Evolutionary conservation across 164 flowering plant genomes (phyloP).

Genomic region (Taxillus chinensis): DNA sequence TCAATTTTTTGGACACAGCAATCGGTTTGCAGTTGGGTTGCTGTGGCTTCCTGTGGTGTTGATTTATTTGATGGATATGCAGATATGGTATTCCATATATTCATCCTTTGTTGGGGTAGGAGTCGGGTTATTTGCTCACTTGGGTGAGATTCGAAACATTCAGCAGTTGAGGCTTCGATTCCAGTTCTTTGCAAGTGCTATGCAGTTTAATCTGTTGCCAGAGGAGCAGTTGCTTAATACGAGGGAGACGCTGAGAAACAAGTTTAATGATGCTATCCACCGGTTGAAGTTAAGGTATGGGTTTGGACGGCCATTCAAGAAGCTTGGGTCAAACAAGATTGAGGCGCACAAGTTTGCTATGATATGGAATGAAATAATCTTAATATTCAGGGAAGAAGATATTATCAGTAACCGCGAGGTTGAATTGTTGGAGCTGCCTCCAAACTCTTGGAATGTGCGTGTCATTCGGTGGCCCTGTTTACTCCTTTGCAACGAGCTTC

Average conservation of each 20-base stretch:
- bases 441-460: conserved; percentile 47
- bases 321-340: conserved; percentile 58
- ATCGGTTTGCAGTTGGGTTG: conserved; percentile 44
- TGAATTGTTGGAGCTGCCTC: conserved; percentile 54
- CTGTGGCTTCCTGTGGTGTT: conserved; percentile 56
- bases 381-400: conserved; percentile 56
- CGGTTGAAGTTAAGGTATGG: conserved; percentile 63
- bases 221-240: conserved; percentile 57
- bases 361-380: conserved; percentile 61
- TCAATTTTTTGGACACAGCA: conserved; percentile 34
- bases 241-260: conserved; percentile 36
- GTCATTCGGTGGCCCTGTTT: conserved; percentile 69
- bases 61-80: conserved; percentile 51
- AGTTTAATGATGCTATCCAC: conserved; percentile 43
- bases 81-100: conserved; percentile 58
- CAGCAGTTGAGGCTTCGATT: conserved; percentile 52
- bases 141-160: conserved; percentile 63
- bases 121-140: conserved; percentile 50
- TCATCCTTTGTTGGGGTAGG: conserved; percentile 52
- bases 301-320: conserved; percentile 43
- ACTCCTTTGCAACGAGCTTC: conserved; percentile 54
- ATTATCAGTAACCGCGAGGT: conserved; percentile 46
- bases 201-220: conserved; percentile 68
- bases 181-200: conserved; percentile 68
- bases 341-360: conserved; percentile 59